These are phyloP conservation scores for Exophiala dermatitidis DNA, from an alignment of 2,329 filamentous ascomycete species.

Conservation along the genomic window DNA sequence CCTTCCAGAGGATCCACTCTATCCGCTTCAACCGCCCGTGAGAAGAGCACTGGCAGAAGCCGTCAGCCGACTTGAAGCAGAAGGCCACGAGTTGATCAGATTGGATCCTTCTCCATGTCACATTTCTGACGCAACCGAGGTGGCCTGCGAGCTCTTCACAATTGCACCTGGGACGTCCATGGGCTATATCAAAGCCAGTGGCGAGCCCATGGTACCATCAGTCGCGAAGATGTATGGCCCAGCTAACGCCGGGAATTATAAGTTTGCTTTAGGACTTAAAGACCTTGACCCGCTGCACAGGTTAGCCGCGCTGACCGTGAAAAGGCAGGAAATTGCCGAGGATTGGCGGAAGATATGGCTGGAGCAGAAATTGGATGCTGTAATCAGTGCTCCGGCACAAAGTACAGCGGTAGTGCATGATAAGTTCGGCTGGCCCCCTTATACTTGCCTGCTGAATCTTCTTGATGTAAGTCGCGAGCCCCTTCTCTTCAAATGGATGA, in stretches of 20 bases:
- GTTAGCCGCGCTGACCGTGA: slow-evolving; percentile 39
- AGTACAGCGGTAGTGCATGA: slow-evolving; percentile 49
- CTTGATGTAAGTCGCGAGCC: slow-evolving; percentile 41
- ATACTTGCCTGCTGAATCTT: slow-evolving; percentile 47
- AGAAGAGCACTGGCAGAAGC: slow-evolving; percentile 40
- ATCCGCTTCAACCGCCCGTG: slow-evolving; percentile 48
- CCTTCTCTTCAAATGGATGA: no score
- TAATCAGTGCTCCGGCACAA: slow-evolving; percentile 46
- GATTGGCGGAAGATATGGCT: slow-evolving; percentile 40
- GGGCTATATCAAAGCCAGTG: slow-evolving; percentile 22
- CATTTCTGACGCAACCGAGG: slow-evolving; percentile 19
- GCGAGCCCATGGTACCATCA: slow-evolving; percentile 28
- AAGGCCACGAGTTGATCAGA: slow-evolving; percentile 41
- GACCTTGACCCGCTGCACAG: slow-evolving; percentile 35
- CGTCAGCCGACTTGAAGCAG: slow-evolving; percentile 47
- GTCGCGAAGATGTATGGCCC: slow-evolving; percentile 7
- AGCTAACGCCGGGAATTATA: slow-evolving; percentile 18
- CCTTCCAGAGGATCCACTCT: slow-evolving; percentile 41
- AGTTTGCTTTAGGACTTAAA: slow-evolving; percentile 26
- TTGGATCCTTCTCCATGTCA: slow-evolving; percentile 14
- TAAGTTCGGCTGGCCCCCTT: slow-evolving; percentile 31
- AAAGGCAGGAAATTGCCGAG: slow-evolving; percentile 32
- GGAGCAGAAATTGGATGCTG: slow-evolving; percentile 43
- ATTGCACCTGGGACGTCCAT: slow-evolving; percentile 20
- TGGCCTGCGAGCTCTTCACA: slow-evolving; percentile 27